These are phyloP conservation scores for Syzygium jambos DNA, from an alignment of 345 rosid genomes.

Conservation along the genomic window DNA sequence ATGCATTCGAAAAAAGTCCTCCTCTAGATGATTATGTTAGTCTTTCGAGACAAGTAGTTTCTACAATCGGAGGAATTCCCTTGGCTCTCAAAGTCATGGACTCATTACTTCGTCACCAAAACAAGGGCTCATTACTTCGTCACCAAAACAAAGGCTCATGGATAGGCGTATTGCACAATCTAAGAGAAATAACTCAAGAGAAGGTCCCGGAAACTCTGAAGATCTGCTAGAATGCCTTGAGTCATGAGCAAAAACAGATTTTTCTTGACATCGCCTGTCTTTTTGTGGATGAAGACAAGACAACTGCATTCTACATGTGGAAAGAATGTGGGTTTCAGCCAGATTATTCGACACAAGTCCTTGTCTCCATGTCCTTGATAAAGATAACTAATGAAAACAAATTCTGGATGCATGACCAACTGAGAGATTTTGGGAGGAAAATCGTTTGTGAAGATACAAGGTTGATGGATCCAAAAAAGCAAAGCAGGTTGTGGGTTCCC, in stretches of 20 bases:
- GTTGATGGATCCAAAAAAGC: accelerated
- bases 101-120: not conserved
- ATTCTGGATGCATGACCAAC: not conserved
- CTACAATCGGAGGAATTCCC: not conserved
- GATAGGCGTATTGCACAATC: accelerated
- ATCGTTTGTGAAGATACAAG: accelerated
- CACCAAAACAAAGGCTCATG: not conserved
- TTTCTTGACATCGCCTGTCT: not conserved
- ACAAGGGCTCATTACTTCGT: not conserved
- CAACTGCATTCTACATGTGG: not conserved
- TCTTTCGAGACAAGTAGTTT: not conserved
- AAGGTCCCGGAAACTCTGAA: not conserved
- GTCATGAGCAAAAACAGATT: not conserved
- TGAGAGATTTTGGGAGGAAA: not conserved
- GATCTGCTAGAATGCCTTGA: not conserved
- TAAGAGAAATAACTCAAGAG: accelerated
- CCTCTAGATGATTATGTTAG: not conserved
- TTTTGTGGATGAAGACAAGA: not conserved
- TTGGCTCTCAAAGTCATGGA: not conserved
- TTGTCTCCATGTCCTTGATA: not conserved
- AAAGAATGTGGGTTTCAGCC: not conserved
- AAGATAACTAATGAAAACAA: not conserved
- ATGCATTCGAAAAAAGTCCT: not conserved
- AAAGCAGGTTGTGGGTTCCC: not conserved
- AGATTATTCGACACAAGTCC: not conserved